phyloP scores from a whole-genome alignment of 192 early-diverging fungal genomes.

The Coemansia sp. region DNA sequence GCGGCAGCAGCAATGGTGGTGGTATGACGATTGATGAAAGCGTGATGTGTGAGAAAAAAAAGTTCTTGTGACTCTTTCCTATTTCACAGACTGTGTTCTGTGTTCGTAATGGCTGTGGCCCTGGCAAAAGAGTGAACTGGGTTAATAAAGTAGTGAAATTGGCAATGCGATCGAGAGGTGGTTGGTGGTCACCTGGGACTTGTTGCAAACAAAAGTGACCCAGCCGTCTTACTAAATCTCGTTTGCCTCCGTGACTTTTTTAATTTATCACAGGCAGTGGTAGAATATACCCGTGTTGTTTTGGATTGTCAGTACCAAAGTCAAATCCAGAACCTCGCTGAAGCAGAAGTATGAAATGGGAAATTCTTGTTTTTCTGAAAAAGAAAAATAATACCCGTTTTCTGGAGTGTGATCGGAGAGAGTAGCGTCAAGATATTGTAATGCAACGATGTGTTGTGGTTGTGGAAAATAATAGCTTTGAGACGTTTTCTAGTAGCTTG shows the following conservation, averaged over 20 bases:
- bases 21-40: background rate
- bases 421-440: too few species aligned
- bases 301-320: conserved; percentile 2
- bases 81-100: background rate
- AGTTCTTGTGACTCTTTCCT: background rate
- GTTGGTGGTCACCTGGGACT: background rate
- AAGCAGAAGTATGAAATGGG: background rate
- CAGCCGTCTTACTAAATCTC: background rate
- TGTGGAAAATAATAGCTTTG: too few species aligned
- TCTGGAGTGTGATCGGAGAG: background rate
- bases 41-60: background rate
- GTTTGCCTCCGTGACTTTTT: conserved; percentile 2
- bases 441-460: too few species aligned
- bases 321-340: background rate
- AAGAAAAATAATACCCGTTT: background rate
- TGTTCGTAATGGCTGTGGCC: background rate
- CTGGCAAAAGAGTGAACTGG: background rate
- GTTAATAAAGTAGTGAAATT: background rate
- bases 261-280: background rate
- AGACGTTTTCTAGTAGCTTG: too few species aligned
- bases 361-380: background rate
- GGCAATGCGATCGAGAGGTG: background rate
- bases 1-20: background rate
- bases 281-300: background rate
- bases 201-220: background rate